Conservation (phyloP, 306 rosid species). For the Hippophae rhamnoides region DNA sequence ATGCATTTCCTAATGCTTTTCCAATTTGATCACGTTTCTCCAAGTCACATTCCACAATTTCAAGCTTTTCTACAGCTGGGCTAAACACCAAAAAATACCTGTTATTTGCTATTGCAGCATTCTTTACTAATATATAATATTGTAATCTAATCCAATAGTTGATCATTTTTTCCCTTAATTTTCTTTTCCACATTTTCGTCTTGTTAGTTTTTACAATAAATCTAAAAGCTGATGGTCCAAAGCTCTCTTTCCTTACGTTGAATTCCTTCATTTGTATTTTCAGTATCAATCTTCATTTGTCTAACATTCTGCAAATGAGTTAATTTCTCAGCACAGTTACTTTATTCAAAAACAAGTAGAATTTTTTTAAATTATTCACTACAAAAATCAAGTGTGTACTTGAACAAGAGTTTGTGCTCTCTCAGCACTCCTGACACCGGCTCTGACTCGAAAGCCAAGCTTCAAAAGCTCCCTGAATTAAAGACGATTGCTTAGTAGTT, state of each 20-base stretch:
- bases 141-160: constrained; percentile 1
- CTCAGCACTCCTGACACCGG: constrained; percentile 68
- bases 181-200: neutral
- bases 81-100: constrained; percentile 79
- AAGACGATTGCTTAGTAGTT: constrained; percentile 19
- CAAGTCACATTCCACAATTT: constrained; percentile 91
- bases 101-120: constrained; percentile 50
- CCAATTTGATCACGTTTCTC: constrained; percentile 61
- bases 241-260: constrained; percentile 42
- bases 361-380: neutral
- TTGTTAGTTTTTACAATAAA: neutral
- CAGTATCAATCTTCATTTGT: constrained; percentile 45
- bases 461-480: constrained; percentile 84
- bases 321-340: constrained; percentile 16
- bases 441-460: constrained; percentile 87
- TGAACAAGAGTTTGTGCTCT: constrained; percentile 58
- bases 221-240: constrained; percentile 17
- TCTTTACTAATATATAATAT: constrained; percentile 7
- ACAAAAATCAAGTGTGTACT: constrained; percentile 33
- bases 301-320: constrained; percentile 64
- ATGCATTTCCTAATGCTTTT: constrained; percentile 65
- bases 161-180: neutral
- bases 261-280: constrained; percentile 37
- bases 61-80: constrained; percentile 99
- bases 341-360: constrained; percentile 6